Conservation (phyloP, 768 basidiomycete genomes). For the Boletus insuetus region DNA sequence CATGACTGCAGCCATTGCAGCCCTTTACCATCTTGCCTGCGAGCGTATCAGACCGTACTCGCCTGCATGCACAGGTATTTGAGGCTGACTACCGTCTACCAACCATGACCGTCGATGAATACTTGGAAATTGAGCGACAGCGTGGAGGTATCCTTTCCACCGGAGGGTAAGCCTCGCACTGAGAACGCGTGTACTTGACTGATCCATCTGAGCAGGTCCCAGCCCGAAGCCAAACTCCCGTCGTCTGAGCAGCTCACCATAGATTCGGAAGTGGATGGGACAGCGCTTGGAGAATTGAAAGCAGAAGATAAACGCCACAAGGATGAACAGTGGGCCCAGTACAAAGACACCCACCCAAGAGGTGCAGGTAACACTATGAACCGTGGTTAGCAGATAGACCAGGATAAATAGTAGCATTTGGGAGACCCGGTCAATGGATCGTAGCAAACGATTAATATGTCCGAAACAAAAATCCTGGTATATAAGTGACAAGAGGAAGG, state of each 20-base stretch:
- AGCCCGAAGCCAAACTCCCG: slow-evolving; percentile 64
- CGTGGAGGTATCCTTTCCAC: slow-evolving; percentile 86
- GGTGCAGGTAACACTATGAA: slow-evolving; percentile 99
- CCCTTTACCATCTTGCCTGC: slow-evolving; percentile 93
- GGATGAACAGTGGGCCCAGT: slow-evolving; percentile 90
- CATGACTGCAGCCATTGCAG: slow-evolving; percentile 62
- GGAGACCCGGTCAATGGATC: slow-evolving; percentile 5
- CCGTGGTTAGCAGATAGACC: slow-evolving; percentile 48
- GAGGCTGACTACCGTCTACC: slow-evolving; percentile 80
- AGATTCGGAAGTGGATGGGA: slow-evolving; percentile 85
- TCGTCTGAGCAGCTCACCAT: slow-evolving; percentile 74
- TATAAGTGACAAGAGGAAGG: slow-evolving; percentile 18
- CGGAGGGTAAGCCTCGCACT: slow-evolving; percentile 63
- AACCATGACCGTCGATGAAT: slow-evolving; percentile 95
- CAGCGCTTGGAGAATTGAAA: slow-evolving; percentile 60
- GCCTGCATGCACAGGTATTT: slow-evolving; percentile 80
- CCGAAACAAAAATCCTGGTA: slow-evolving; percentile 28
- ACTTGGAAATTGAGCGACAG: slow-evolving; percentile 79
- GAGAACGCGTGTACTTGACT: not conserved
- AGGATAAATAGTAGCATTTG: slow-evolving; percentile 7
- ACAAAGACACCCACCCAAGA: slow-evolving; percentile 78
- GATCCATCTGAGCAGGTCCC: slow-evolving; percentile 44
- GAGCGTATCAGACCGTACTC: slow-evolving; percentile 60
- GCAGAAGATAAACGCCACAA: slow-evolving; percentile 75
- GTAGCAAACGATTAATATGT: slow-evolving; percentile 19